These are phyloP conservation scores for Penicillium maclennaniae DNA, from an alignment of 495 filamentous ascomycete genomes.

Conservation along the genomic window DNA sequence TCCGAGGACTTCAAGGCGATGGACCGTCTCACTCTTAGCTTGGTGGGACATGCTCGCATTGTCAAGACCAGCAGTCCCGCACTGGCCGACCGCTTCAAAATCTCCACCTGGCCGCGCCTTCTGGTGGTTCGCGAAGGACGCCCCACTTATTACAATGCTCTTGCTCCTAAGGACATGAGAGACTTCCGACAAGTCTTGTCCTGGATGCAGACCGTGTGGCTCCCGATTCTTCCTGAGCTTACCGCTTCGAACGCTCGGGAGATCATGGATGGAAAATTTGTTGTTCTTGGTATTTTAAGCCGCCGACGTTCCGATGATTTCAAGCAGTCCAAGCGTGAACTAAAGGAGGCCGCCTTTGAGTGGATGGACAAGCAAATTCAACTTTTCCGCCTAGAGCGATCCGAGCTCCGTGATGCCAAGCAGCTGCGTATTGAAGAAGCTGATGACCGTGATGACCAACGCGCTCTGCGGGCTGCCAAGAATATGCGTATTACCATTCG, in stretches of 20 bases:
- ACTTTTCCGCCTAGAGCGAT: conserved; percentile 82
- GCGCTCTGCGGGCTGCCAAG: conserved; percentile 83
- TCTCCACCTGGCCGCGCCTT: conserved; percentile 90
- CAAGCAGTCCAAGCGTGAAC: conserved; percentile 71
- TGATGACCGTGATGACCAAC: conserved; percentile 87
- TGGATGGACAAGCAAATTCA: conserved; percentile 97
- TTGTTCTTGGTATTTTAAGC: conserved; percentile 86
- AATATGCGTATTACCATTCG: conserved; percentile 87
- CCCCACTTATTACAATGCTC: conserved; percentile 78
- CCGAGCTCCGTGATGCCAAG: conserved; percentile 90
- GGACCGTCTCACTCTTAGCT: conserved; percentile 75
- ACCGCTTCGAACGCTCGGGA: conserved; percentile 86
- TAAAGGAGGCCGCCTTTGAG: conserved; percentile 91
- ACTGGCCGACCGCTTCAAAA: conserved; percentile 79
- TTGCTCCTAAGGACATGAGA: conserved; percentile 85
- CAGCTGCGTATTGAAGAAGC: conserved; percentile 94
- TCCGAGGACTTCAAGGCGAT: conserved; percentile 86
- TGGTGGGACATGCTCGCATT: conserved; percentile 87
- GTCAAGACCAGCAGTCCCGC: conserved; percentile 78
- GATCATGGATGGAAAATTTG: conserved; percentile 89
- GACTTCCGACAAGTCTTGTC: conserved; percentile 72
- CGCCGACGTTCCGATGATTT: conserved; percentile 78
- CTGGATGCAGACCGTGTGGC: conserved; percentile 96
- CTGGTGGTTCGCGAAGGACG: conserved; percentile 85
- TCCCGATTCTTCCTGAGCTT: conserved; percentile 95